phyloP scores from a whole-genome alignment of 352 stramenopile species.

The Globisporangium carolinianum region DNA sequence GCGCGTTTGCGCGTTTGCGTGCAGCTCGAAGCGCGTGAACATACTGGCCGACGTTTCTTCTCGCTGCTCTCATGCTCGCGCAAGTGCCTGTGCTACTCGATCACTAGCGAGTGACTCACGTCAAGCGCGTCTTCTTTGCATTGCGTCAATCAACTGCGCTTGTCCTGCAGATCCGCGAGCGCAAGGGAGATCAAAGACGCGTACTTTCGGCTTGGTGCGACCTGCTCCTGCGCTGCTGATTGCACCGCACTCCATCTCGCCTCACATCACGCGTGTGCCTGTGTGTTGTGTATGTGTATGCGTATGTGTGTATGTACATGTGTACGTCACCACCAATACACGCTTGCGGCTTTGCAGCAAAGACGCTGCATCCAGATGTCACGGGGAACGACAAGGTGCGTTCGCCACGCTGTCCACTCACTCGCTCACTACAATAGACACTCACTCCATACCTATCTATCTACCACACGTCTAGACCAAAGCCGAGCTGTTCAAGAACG shows the following conservation, averaged over 20 bases:
- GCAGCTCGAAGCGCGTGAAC: background rate
- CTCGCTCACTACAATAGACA: background rate
- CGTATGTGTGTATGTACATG: background rate
- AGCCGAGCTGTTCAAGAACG: slow-evolving; percentile 79
- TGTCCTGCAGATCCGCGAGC: slow-evolving; percentile 34
- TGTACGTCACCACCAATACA: background rate
- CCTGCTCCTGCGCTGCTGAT: background rate
- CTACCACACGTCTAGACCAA: slow-evolving; percentile 33
- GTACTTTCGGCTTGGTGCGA: slow-evolving; percentile 67
- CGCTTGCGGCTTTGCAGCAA: slow-evolving; percentile 24
- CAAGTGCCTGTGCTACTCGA: no score
- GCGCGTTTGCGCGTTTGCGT: background rate
- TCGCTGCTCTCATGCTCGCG: no score
- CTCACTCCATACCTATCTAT: background rate
- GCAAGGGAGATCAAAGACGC: slow-evolving; percentile 75
- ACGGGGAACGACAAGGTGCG: slow-evolving; percentile 65
- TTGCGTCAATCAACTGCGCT: slow-evolving; percentile 1
- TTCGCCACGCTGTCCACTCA: background rate
- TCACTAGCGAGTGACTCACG: no score
- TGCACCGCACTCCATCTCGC: background rate
- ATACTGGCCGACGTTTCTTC: background rate
- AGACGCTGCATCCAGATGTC: slow-evolving; percentile 80
- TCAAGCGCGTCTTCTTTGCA: background rate
- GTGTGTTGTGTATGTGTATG: background rate
- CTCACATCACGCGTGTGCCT: background rate